Base-by-base conservation (phyloP, 129 eudicot species). In the Escallonia herrerae region DNA sequence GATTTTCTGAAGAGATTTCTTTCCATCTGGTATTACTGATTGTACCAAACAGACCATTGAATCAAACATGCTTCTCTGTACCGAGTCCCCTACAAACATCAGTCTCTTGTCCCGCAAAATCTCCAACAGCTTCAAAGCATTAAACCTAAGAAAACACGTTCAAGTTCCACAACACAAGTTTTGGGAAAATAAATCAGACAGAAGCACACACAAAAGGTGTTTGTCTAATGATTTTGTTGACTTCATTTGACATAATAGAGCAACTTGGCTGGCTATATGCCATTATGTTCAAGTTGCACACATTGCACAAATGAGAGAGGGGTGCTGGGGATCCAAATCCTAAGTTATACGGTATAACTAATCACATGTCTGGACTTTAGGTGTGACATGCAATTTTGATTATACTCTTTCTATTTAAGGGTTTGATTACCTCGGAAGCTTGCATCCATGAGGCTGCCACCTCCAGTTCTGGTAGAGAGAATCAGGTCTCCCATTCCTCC, bases 81-180 rank as follows among this genome's bases (percentile, higher is more conserved):
- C 80, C 3, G 97, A 94, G 73, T 94, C 99, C 37, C 99, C 99
- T 13, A 94, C 87, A 68, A 89, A 94, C 99, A 94, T 94, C 69
- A 94, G 68, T 61, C 97, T 75, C 59, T 89, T 94, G 81, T 84
- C 81, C 81, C 97, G 86, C 78, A 89, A 68, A 43, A 89, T 86
- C 80, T 89, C 94, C 81, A 94, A 65, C 65, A 94, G 61, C 79
- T 84, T 94, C 77, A 81, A 58, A 54, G 91, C 97, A 83, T 82
- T 78, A 47, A 94, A 89, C 82, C 99, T 89, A 68, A 42, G 5
- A 75, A 39, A 68, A 22, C 0, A 1, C 33, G 33, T 22, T 0
- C 1, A 22, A 22, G 33, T 22, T 22, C 33, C 33, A 22, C 1
- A 22, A 22, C 33, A 22, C 33, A 22, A 22, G 33, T 1, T 22